A percentile compares a stretch with the other conserved stretches of the same genome.
Evolutionary conservation across 2,329 filamentous ascomycete species (phyloP).

Genomic region (Colletotrichum lindemuthianum): DNA sequence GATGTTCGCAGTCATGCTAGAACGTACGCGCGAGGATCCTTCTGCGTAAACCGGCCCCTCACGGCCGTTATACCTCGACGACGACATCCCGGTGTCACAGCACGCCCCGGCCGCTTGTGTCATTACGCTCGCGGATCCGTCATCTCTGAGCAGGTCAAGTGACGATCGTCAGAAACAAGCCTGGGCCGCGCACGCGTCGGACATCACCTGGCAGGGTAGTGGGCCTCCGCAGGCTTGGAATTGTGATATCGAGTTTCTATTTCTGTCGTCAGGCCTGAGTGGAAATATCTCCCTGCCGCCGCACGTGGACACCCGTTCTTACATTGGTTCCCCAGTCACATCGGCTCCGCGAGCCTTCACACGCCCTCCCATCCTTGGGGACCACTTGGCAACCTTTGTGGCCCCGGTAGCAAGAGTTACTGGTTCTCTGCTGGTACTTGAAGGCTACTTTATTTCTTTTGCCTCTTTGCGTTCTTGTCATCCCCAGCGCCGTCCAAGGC

Average conservation of each 20-base stretch:
- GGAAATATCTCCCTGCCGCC: neutral
- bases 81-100: neutral
- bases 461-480: conserved; percentile 69
- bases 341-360: neutral
- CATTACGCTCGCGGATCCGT: neutral
- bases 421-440: conserved; percentile 38
- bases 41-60: neutral
- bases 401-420: conserved; percentile 36
- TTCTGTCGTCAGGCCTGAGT: conserved; percentile 20
- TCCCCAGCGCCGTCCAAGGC: conserved; percentile 74
- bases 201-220: neutral
- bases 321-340: neutral
- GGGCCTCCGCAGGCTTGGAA: neutral
- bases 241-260: conserved; percentile 23
- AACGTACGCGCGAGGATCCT: neutral
- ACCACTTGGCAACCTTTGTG: conserved; percentile 17
- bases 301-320: neutral
- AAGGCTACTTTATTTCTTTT: conserved; percentile 59
- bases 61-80: neutral
- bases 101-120: conserved; percentile 5
- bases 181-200: neutral
- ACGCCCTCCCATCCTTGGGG: too few species aligned
- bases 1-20: neutral
- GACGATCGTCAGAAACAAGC: conserved; percentile 11
- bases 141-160: conserved; percentile 1